phyloP scores from a whole-genome alignment of 1,284 basidiomycete species.

The Fomitiporia mediterranea region DNA sequence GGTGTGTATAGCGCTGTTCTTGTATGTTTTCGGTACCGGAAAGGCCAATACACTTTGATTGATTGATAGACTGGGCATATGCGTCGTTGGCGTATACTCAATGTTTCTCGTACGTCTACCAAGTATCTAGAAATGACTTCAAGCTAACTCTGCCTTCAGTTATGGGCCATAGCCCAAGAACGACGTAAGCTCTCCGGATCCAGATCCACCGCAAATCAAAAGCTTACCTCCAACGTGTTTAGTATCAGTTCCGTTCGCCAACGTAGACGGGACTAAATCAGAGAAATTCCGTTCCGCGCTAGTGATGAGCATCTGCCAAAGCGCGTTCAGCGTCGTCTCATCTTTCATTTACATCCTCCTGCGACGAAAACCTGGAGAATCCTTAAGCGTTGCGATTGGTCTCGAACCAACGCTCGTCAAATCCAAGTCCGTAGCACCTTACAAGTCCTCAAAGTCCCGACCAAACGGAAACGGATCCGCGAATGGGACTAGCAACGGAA shows the following conservation, averaged over 20 bases:
- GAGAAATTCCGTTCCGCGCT: conserved; percentile 86
- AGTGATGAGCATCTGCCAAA: conserved; percentile 87
- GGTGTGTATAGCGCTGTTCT: background rate
- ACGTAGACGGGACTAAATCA: conserved; percentile 54
- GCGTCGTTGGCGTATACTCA: conserved; percentile 30
- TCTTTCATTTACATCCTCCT: conserved; percentile 79
- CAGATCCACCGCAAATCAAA: background rate
- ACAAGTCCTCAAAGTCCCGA: conserved; percentile 13
- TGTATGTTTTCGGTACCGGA: background rate
- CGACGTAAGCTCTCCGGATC: conserved; percentile 46
- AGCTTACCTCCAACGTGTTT: conserved; percentile 12
- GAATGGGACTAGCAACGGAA: conserved; percentile 33
- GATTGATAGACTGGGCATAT: conserved; percentile 25
- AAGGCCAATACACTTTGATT: background rate
- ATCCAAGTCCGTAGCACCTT: conserved; percentile 19
- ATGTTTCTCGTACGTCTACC: conserved; percentile 29
- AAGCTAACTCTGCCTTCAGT: conserved; percentile 32
- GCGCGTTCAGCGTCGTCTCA: conserved; percentile 72
- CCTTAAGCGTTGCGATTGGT: conserved; percentile 53
- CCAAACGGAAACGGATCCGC: conserved; percentile 17
- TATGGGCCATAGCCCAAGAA: conserved; percentile 93
- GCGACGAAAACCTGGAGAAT: conserved; percentile 50
- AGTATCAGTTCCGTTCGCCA: conserved; percentile 84
- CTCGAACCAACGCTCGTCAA: conserved; percentile 32
- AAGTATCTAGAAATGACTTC: background rate